phyloP scores from a whole-genome alignment of 768 basidiomycete species.

The Lanmaoa rubissima region DNA sequence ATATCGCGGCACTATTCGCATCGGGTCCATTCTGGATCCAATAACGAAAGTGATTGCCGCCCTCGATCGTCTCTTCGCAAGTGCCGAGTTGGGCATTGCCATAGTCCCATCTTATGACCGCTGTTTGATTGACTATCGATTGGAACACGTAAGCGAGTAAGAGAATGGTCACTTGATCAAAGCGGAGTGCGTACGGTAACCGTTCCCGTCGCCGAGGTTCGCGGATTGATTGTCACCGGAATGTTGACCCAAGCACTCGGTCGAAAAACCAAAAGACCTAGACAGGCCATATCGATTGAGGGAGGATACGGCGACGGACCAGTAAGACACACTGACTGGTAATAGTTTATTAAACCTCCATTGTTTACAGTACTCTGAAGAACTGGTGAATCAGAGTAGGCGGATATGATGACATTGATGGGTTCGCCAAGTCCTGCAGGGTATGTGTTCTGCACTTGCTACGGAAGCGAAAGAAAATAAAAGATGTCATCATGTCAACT shows the following conservation, averaged over 20 bases:
- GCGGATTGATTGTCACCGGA: conserved; percentile 65
- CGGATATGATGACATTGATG: conserved; percentile 78
- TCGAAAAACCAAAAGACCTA: conserved; percentile 65
- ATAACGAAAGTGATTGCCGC: conserved; percentile 87
- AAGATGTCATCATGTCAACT: background rate
- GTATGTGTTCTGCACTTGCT: conserved; percentile 57
- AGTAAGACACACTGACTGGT: conserved; percentile 50
- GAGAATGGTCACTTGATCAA: background rate
- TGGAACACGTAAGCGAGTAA: background rate
- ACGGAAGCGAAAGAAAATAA: conserved; percentile 1
- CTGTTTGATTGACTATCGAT: conserved; percentile 71
- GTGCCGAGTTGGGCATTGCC: conserved; percentile 78
- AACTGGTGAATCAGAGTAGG: conserved; percentile 67
- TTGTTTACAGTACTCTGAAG: conserved; percentile 55
- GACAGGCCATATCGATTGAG: background rate
- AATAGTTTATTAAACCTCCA: conserved; percentile 83
- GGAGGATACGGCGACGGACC: background rate
- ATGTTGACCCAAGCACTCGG: conserved; percentile 85
- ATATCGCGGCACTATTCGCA: conserved; percentile 69
- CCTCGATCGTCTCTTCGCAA: conserved; percentile 81
- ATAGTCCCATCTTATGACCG: conserved; percentile 85
- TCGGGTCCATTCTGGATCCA: conserved; percentile 74
- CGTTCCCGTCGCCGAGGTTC: conserved; percentile 82
- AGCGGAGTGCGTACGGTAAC: conserved; percentile 50
- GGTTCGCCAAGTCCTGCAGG: conserved; percentile 83